phyloP scores from a whole-genome alignment of 2,329 filamentous ascomycete species.

The Colletotrichum camelliae region DNA sequence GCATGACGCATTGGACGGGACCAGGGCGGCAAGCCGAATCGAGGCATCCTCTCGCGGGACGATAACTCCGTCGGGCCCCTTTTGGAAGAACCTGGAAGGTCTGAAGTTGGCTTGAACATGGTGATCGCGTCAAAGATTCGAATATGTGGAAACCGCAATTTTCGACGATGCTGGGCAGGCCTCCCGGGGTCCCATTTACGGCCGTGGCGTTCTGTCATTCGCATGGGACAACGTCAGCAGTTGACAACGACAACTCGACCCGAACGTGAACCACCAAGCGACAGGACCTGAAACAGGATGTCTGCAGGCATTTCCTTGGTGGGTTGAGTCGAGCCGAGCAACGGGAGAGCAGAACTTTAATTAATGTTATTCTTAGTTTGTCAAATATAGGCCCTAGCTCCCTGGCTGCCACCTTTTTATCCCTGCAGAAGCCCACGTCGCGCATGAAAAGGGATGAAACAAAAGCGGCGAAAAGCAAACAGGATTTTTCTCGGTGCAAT shows the following conservation, averaged over 20 bases:
- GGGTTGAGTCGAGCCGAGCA: neutral
- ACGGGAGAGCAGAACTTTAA: conserved; percentile 10
- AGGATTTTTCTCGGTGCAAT: neutral
- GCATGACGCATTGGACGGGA: neutral
- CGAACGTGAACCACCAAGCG: neutral
- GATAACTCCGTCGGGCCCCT: neutral
- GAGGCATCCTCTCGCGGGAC: neutral
- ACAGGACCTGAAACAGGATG: neutral
- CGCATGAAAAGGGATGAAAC: conserved; percentile 14
- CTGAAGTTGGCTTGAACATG: neutral
- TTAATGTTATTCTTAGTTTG: neutral
- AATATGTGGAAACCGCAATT: neutral
- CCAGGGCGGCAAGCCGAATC: neutral
- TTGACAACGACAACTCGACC: neutral
- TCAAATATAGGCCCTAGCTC: neutral
- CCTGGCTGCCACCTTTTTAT: neutral
- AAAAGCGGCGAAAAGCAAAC: neutral
- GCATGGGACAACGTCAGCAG: neutral
- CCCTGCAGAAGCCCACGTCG: neutral
- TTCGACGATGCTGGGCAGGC: neutral
- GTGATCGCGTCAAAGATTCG: neutral
- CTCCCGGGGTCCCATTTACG: neutral
- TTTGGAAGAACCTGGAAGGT: neutral
- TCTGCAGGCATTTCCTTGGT: neutral
- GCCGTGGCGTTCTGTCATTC: neutral